Base-by-base conservation (phyloP, 495 filamentous ascomycete genomes). In the Cercophora sp. region DNA sequence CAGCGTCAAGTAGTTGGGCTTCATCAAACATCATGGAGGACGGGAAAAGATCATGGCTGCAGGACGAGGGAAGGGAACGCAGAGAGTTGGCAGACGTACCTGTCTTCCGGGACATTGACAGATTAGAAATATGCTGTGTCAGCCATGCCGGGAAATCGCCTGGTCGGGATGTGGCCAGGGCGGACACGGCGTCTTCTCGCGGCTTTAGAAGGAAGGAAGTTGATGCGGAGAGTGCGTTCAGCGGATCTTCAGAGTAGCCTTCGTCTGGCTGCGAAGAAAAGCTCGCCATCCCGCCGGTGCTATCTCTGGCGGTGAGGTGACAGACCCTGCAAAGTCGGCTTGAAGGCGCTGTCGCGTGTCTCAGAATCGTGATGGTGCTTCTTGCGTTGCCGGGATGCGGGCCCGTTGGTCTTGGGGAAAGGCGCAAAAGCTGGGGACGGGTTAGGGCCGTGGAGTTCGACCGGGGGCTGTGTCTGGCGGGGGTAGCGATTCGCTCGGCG, bases 211-310 rank as follows among this genome's bases (percentile, higher is more conserved):
- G 48, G 35, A 54, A 66, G 13, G 55, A 47, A 1, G 54, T 39
- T 18, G 70, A 54, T 25, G 67, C 57, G 36, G 67, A 66, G 19
- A 68, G 43, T 16, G 52, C 66, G 53, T 67, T 77, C 54, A 82
- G 66, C 45, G 79, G 79, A 60, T 78, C 74, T 61, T 82, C 79
- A 27, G 77, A 80, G 61, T 82, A 82, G 57, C 79, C 79, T 63
- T 82, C 79, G 67, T 82, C 79, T 41, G 74, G 77, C 54, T 74
- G 71, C 13, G 59, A 41, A 39, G 58, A 41, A 51, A 65, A 66
- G 43, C 53, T 47, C 43, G 63, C 54, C 56, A 60, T 64, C 35
- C n/a, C n/a, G n/a, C n/a, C n/a, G n/a, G n/a, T 26, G 42, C 24
- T 56, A 25, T 18, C 16, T 47, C 27, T 15, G 29, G 31, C 4